Evolutionary conservation across 1,284 basidiomycete species (phyloP).

Genomic region (Ceratobasidium sp.): DNA sequence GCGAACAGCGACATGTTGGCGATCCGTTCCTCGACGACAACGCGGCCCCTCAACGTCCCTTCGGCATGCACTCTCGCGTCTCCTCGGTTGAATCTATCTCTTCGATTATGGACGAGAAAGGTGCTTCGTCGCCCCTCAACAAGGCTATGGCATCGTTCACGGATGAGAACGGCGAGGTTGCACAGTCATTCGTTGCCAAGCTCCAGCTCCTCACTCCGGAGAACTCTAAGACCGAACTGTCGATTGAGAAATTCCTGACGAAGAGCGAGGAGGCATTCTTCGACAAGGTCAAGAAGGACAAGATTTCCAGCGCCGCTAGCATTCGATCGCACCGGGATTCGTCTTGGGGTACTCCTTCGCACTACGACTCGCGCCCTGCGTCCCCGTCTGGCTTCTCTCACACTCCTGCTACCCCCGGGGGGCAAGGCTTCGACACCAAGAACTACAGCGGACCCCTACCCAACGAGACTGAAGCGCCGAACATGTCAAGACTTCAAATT

Average conservation of each 20-base stretch:
- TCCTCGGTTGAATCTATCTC: conserved; percentile 89
- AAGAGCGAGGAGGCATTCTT: conserved; percentile 95
- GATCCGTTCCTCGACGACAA: conserved; percentile 83
- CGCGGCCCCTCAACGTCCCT: conserved; percentile 71
- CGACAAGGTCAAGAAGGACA: conserved; percentile 86
- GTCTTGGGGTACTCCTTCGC: conserved; percentile 77
- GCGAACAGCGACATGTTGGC: conserved; percentile 75
- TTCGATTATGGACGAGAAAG: conserved; percentile 89
- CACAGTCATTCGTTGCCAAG: conserved; percentile 87
- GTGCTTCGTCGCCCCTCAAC: conserved; percentile 81
- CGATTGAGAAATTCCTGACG: conserved; percentile 88
- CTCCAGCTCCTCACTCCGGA: conserved; percentile 80
- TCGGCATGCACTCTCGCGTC: conserved; percentile 79
- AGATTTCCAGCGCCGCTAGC: conserved; percentile 79
- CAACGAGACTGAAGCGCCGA: conserved; percentile 62
- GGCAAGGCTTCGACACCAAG: conserved; percentile 52
- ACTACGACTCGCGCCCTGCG: conserved; percentile 74
- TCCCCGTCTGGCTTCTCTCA: conserved; percentile 62
- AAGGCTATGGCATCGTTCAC: conserved; percentile 95
- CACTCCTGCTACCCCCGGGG: conserved; percentile 52
- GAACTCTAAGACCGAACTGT: conserved; percentile 90
- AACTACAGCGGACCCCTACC: conserved; percentile 67
- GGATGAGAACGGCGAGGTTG: conserved; percentile 89
- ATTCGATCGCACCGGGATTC: conserved; percentile 84
- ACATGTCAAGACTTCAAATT: conserved; percentile 85